These are phyloP conservation scores for Neurospora sp. DNA, from an alignment of 495 filamentous ascomycete species.

Conservation along the genomic window DNA sequence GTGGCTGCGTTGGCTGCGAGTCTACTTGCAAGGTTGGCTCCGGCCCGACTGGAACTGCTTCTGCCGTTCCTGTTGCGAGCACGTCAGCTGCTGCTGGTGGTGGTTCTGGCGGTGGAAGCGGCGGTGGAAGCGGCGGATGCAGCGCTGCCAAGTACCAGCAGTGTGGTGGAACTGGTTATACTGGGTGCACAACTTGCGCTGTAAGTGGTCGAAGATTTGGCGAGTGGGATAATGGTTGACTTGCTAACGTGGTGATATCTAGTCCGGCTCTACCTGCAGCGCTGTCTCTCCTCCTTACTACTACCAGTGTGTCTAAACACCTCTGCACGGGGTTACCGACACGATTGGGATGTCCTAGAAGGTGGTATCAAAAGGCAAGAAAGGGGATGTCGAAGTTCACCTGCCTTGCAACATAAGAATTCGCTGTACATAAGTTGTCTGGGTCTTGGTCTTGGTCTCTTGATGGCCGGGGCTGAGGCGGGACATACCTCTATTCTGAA, in stretches of 20 bases:
- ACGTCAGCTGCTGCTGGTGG: slow-evolving; percentile 12
- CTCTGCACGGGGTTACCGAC: background rate
- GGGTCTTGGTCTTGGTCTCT: background rate
- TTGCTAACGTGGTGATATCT: background rate
- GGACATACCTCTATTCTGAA: background rate
- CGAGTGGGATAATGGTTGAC: background rate
- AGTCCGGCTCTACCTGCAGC: slow-evolving; percentile 18
- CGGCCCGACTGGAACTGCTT: slow-evolving; percentile 14
- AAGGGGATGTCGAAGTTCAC: background rate
- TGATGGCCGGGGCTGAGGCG: background rate
- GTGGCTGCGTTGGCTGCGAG: slow-evolving; percentile 29
- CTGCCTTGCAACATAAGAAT: background rate
- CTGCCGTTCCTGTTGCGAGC: slow-evolving; percentile 3
- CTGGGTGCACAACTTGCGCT: slow-evolving; percentile 32
- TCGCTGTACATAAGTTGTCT: background rate
- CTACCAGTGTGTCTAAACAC: slow-evolving; percentile 26
- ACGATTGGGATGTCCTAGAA: background rate
- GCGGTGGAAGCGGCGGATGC: slow-evolving; percentile 19
- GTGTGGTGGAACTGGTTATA: slow-evolving; percentile 37
- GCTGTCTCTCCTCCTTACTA: slow-evolving; percentile 24
- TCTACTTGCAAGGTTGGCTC: slow-evolving; percentile 28
- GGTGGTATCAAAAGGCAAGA: background rate
- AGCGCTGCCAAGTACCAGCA: slow-evolving; percentile 29
- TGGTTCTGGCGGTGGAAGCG: slow-evolving; percentile 11
- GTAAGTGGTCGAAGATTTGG: slow-evolving; percentile 14